Conservation (phyloP, 257 asterid species). For the Petrea volubilis region DNA sequence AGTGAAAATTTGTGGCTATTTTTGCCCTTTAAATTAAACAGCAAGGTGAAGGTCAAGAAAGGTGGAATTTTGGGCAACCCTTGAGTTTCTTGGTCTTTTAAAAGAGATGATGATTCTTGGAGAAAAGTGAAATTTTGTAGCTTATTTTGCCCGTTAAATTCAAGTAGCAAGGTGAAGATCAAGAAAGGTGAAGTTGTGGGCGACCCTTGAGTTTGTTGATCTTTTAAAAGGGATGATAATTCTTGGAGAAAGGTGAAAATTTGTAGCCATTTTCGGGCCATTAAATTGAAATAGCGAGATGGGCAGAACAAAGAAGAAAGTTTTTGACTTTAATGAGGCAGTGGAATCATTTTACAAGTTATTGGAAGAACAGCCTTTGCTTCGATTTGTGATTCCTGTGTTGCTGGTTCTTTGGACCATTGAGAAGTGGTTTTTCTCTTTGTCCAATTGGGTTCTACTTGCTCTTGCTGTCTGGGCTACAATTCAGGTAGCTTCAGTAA, state of each 20-base stretch:
- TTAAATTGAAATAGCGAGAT: conserved; percentile 3
- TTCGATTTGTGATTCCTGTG: conserved; percentile 60
- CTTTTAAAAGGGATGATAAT: conserved; percentile 2
- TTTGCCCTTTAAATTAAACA: too few relatives aligned
- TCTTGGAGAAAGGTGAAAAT: conserved; percentile 14
- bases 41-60: too few relatives aligned
- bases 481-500: conserved; percentile 57
- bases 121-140: too few relatives aligned
- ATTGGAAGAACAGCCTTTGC: conserved; percentile 68
- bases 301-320: conserved; percentile 64
- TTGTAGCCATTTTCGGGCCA: neutral
- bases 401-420: conserved; percentile 69
- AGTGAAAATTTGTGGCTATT: too few relatives aligned
- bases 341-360: conserved; percentile 54
- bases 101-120: too few relatives aligned
- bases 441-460: conserved; percentile 91
- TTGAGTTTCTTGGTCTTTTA: too few relatives aligned
- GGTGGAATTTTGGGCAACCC: too few relatives aligned
- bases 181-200: too few relatives aligned
- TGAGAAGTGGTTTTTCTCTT: conserved; percentile 85
- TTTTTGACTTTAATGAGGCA: conserved; percentile 45
- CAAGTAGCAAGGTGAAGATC: too few relatives aligned
- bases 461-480: conserved; percentile 82
- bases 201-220: conserved; percentile 21
- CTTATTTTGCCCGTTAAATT: too few relatives aligned